Evolutionary conservation across 2,329 filamentous ascomycete species (phyloP).

Genomic region (Cladosporium sp.): DNA sequence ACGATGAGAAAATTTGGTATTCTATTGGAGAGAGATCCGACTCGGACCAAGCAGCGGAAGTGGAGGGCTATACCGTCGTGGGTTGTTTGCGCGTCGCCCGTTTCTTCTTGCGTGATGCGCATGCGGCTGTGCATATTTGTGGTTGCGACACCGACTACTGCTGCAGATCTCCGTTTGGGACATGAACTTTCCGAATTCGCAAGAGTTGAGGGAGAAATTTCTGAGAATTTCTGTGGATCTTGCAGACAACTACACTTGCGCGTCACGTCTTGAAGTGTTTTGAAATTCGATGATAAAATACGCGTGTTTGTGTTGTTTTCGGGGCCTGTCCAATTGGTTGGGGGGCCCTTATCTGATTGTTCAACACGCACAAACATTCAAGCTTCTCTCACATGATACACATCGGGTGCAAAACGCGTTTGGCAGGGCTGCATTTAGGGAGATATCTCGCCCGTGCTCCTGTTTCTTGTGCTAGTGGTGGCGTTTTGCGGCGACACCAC

Average conservation of each 20-base stretch:
- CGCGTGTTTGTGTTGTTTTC: not conserved
- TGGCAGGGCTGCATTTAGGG: not conserved
- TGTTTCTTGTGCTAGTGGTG: not conserved
- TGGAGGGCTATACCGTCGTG: not conserved
- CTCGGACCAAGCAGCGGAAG: not conserved
- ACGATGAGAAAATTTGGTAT: not conserved
- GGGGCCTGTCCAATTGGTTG: not conserved
- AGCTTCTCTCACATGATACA: not conserved
- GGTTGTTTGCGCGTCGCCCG: slow-evolving; percentile 1
- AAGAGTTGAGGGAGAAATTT: not conserved
- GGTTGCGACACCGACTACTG: not conserved
- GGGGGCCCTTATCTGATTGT: not conserved
- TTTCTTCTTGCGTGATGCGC: not conserved
- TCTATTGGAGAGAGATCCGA: not conserved
- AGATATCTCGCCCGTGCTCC: not conserved
- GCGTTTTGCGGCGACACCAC: slow-evolving; percentile 6
- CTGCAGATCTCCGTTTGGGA: not conserved
- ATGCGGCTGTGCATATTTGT: no score
- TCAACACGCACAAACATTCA: not conserved
- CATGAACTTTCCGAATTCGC: not conserved
- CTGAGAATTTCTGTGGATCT: not conserved
- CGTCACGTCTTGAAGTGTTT: not conserved
- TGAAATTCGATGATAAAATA: not conserved
- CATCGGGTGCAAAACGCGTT: no score
- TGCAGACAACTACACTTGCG: not conserved